A percentile compares a stretch with the other conserved stretches of the same genome.
These are phyloP conservation scores for Trifolium fragiferum DNA, from an alignment of 306 rosid genomes.

Conservation along the genomic window DNA sequence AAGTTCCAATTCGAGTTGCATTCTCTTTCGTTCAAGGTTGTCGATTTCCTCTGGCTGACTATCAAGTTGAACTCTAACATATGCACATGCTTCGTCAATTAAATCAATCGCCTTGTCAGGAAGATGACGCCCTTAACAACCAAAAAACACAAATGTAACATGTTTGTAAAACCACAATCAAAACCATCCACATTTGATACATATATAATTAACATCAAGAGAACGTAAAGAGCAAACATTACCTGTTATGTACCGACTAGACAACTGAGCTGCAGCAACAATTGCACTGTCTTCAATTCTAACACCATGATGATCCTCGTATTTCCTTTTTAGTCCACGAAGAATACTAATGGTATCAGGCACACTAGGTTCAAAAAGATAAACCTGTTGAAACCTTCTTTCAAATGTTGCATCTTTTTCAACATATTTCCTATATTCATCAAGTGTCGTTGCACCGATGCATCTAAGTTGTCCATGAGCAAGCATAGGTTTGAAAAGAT, in stretches of 20 bases:
- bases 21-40: slow-evolving; percentile 75
- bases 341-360: slow-evolving; percentile 81
- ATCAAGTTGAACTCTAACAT: slow-evolving; percentile 93
- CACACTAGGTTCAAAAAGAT: slow-evolving; percentile 84
- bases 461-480: slow-evolving; percentile 92
- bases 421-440: slow-evolving; percentile 55
- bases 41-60: slow-evolving; percentile 97
- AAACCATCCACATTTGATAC: background rate
- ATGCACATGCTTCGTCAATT: slow-evolving; percentile 93
- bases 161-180: background rate
- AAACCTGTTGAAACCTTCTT: slow-evolving; percentile 87
- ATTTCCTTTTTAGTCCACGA: slow-evolving; percentile 80
- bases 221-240: background rate
- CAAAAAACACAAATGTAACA: slow-evolving; percentile 36
- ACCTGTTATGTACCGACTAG: slow-evolving; percentile 84
- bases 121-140: slow-evolving; percentile 74
- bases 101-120: slow-evolving; percentile 92
- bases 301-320: slow-evolving; percentile 96
- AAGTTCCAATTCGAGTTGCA: slow-evolving; percentile 84
- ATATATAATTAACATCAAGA: background rate
- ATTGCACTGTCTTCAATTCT: slow-evolving; percentile 82
- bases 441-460: slow-evolving; percentile 89
- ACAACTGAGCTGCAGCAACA: slow-evolving; percentile 78
- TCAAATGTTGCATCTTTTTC: slow-evolving; percentile 87
- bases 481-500: slow-evolving; percentile 88